Base-by-base conservation (phyloP, 2,329 filamentous ascomycete species). In the Claviceps spartinae region DNA sequence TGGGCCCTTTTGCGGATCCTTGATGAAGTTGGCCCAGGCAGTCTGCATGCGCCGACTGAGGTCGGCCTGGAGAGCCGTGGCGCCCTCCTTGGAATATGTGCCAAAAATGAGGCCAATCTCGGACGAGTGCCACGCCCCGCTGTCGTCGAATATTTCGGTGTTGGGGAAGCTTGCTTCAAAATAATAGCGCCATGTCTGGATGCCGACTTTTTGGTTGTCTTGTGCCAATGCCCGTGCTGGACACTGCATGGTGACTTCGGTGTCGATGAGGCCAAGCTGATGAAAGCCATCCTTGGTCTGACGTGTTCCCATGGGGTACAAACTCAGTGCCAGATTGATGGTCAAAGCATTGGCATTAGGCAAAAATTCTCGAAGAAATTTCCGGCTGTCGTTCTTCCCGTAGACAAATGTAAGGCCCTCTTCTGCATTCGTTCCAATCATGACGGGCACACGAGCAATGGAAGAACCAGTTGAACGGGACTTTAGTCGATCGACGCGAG, bases 51-150 rank as follows among this genome's bases (percentile, higher is more conserved):
- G 13, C 14, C 7, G 18, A 20, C 50, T 44, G 6, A 52, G 50
- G n/a, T 42, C 37, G 22, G 11, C 43, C 38, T 48, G 50, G 18
- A 47, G 44, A 13, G 34, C 14, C 5, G 50, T 48, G 43, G 50
- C 18, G 3, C 44, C 45, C 24, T 44, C 1, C 5, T 18, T n/a
- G n/a, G 37, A 45, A 34, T 52, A 48, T 11, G 50, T 52, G 50
- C 50, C 50, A 37, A 52, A 52, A 20, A 52, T 38, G 50, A 48
- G 50, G 8, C 36, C 16, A 24, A 52, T 48, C n/a, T 48, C 50
- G 6, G 50, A 47, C 50, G 45, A 44, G 45, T 52, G 50, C 44
- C 45, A 48, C 9, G 50, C 45, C 5, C 45, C 26, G 44, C 45
- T 52, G 24, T 48, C n/a, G 5, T 20, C 4, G 9, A 48, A 48